Evolutionary conservation across 768 basidiomycete genomes (phyloP).

Genomic region (Suillus ampliporus): DNA sequence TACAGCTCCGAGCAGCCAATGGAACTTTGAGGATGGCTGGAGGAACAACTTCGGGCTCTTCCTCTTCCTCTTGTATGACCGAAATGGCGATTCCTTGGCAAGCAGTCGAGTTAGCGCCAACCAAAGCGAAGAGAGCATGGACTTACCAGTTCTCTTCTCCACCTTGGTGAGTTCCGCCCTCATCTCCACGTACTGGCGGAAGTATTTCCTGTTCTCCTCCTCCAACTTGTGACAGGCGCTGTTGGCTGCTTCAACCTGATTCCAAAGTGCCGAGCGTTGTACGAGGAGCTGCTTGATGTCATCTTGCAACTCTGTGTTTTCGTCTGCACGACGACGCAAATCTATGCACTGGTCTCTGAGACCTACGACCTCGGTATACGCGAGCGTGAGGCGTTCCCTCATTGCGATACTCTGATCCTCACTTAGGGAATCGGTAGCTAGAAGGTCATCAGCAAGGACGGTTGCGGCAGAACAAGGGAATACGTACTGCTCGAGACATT

Average conservation of each 20-base stretch:
- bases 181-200: constrained; percentile 1
- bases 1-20: not conserved
- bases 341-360: not conserved
- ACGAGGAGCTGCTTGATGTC: not conserved
- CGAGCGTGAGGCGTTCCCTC: constrained; percentile 3
- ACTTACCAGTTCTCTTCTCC: not conserved
- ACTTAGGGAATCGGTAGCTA: not conserved
- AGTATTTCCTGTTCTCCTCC: constrained; percentile 3
- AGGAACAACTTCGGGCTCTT: not conserved
- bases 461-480: not conserved
- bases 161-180: not conserved
- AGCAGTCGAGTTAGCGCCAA: not conserved
- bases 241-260: not conserved
- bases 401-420: not conserved
- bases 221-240: not conserved
- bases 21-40: not conserved
- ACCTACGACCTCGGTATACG: not conserved
- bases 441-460: not conserved
- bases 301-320: not conserved
- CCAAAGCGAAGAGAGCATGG: not conserved
- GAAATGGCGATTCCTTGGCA: constrained; percentile 1
- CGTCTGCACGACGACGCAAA: not conserved
- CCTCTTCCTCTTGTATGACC: not conserved
- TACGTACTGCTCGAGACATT: not conserved
- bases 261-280: not conserved